These are phyloP conservation scores for Giardia muris DNA, from an alignment of 208 protist species.

Conservation along the genomic window DNA sequence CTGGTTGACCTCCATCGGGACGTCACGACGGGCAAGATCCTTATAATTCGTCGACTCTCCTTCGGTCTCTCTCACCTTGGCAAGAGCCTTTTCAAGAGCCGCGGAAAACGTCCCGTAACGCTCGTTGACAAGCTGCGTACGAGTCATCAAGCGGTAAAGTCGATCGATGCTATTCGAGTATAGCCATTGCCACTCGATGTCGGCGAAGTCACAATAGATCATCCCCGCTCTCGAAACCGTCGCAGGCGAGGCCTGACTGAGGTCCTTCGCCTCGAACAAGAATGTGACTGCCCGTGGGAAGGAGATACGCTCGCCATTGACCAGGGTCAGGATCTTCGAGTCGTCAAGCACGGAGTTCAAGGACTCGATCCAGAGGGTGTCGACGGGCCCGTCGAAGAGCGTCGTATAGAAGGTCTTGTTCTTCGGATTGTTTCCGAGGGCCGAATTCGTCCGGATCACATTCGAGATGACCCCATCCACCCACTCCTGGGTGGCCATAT, in stretches of 20 bases:
- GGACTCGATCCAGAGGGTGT: slow-evolving; percentile 93
- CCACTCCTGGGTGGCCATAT: slow-evolving; percentile 68
- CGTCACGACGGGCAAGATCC: neutral
- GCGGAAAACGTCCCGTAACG: neutral
- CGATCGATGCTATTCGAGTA: slow-evolving; percentile 70
- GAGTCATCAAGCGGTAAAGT: slow-evolving; percentile 47
- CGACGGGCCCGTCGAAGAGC: slow-evolving; percentile 86
- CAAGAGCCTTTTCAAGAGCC: neutral
- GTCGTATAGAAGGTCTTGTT: slow-evolving; percentile 70
- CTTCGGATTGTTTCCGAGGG: slow-evolving; percentile 28
- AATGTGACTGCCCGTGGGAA: slow-evolving; percentile 76
- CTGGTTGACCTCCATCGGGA: neutral
- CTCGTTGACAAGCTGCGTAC: neutral
- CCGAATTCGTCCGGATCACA: slow-evolving; percentile 69
- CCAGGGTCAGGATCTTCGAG: slow-evolving; percentile 92
- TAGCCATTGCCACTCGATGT: slow-evolving; percentile 69
- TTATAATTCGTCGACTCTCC: neutral
- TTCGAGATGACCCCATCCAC: slow-evolving; percentile 82
- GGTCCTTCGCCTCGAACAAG: slow-evolving; percentile 91
- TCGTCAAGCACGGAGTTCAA: slow-evolving; percentile 98
- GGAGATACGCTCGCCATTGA: slow-evolving; percentile 85
- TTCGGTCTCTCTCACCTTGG: neutral
- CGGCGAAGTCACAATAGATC: slow-evolving; percentile 77
- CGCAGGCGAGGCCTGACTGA: slow-evolving; percentile 82
- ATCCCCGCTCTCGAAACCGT: slow-evolving; percentile 92